Base-by-base conservation (phyloP, 306 rosid species). In the Rubus idaeus region DNA sequence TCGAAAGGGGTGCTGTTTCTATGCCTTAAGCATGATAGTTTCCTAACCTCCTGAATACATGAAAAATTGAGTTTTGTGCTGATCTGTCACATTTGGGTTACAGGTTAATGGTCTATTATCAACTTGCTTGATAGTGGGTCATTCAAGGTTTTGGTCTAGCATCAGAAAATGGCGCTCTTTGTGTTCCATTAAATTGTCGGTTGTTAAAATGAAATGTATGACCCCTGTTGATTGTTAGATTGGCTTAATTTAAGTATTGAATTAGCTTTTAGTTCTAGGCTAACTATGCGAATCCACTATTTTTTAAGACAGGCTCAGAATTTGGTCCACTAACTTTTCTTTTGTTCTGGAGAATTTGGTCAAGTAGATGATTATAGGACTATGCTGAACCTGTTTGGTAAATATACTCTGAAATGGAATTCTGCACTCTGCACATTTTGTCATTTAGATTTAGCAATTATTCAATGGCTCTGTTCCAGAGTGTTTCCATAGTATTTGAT, bases 91-190 rank as follows among this genome's bases (percentile, higher is more conserved):
- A 65, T 39, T 66, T 42, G 55, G 39, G 3, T 52, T 11, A 42
- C 10, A 42, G 18, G 72, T 66, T 66, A 35, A 41, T 66, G 2
- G 69, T 37, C 40, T n/a, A 10, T 40, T 71, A 51, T 53, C 12
- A 55, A 39, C 62, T 52, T 70, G 60, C 37, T 23, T 53, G 39
- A 40, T 56, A 62, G 6, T 5, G 14, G 20, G 64, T n/a, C n/a
- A 5, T 42, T 56, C 41, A 41, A 72, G 52, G 67, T 73, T 73
- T 39, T 56, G 23, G 66, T 23, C 4, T 71, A 41, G 77, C 66
- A 73, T 56, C 23, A 0, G 68, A 58, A 73, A 45, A 20, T 44
- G 30, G 5, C 58, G 11, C 30, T 16, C n/a, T 60, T 73, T 44
- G 37, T 42, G 9, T 63, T 42, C 42, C 42, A 17, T 58, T 45